These are phyloP conservation scores for Xylariaceae sp. DNA, from an alignment of 2,329 filamentous ascomycete genomes.

Conservation along the genomic window DNA sequence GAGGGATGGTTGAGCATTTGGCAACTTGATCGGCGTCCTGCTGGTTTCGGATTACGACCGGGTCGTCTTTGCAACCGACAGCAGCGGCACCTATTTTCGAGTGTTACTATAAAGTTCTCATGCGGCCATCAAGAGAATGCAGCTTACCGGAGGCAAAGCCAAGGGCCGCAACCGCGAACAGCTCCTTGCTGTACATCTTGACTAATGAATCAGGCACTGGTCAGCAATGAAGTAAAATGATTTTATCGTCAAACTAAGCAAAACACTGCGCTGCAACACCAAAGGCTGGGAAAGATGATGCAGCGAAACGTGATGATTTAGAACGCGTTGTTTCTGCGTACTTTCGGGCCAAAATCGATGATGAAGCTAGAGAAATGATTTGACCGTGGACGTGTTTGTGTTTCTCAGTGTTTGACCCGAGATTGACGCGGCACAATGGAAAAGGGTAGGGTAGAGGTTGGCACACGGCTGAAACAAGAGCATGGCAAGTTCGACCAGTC, in stretches of 20 bases:
- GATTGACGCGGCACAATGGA: background rate
- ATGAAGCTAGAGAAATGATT: slow-evolving; percentile 14
- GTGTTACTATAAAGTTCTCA: background rate
- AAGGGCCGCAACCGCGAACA: slow-evolving; percentile 42
- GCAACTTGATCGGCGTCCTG: slow-evolving; percentile 56
- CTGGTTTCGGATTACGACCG: slow-evolving; percentile 56
- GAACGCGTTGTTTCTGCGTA: slow-evolving; percentile 5
- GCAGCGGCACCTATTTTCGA: slow-evolving; percentile 25
- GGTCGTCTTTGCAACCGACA: slow-evolving; percentile 33
- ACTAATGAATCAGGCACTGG: slow-evolving; percentile 11
- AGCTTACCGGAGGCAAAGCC: slow-evolving; percentile 41
- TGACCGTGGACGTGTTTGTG: background rate
- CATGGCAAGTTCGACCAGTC: background rate
- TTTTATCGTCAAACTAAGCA: background rate
- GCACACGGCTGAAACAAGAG: background rate
- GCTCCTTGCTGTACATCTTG: slow-evolving; percentile 44
- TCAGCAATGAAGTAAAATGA: slow-evolving; percentile 5
- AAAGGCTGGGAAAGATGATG: background rate
- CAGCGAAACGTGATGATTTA: slow-evolving; percentile 1
- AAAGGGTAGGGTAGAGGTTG: background rate
- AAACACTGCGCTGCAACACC: background rate
- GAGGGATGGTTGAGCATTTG: slow-evolving; percentile 62
- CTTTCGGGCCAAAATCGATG: slow-evolving; percentile 13
- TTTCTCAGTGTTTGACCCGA: background rate
- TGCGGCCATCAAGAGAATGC: rapidly evolving